Evolutionary conservation across 768 basidiomycete genomes (phyloP), one percentile per base, ranked within the genome.

Genomic region (Russula lepida): DNA sequence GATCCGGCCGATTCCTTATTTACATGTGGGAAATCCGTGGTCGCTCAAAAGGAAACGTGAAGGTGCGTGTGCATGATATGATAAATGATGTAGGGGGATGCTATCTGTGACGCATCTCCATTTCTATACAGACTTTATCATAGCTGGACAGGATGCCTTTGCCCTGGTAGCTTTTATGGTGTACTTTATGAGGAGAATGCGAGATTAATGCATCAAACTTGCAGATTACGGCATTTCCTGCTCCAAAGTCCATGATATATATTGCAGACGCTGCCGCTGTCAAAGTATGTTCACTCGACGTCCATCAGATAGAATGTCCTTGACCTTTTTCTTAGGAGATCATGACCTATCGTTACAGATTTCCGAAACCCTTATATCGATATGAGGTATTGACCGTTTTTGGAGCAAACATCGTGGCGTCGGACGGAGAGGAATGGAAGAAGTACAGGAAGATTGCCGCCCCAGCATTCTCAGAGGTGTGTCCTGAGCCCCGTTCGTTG

Each of bases 361-460:
- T 85, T 64, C 80, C 83, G 0, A 87, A 87, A 64, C 79, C 82
- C 12, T 66, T 80, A 0, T 65, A 76, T 6, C 68, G 74, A 32
- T 86, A 86, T 63, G 62, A 50, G 2, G 62, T 74, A 17, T 70
- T 87, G n/a, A 58, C 71, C 0, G 74, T 82, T 58, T 87, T 79
- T 66, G 85, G 86, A 5, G 67, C 68, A 8, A 89, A 87, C 63
- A 82, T 87, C 49, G 78, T 88, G 23, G 78, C 77, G 1, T 81
- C 82, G 0, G 85, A 87, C 64, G 82, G 80, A 27, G 79, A 82
- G 4, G 76, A 81, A 62, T 88, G 85, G 85, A 84, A 84, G 69
- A 78, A 79, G 30, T 84, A 84, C 63, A 72, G 84, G 47, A 84
- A 81, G 68, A 78, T 87, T 43, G 73, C 79, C 19, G 83, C 81